Percentiles rank a stretch among this genome's conserved stretches.
Conservation (phyloP, 129 eudicot genomes). For the Smallanthus sonchifolius region DNA sequence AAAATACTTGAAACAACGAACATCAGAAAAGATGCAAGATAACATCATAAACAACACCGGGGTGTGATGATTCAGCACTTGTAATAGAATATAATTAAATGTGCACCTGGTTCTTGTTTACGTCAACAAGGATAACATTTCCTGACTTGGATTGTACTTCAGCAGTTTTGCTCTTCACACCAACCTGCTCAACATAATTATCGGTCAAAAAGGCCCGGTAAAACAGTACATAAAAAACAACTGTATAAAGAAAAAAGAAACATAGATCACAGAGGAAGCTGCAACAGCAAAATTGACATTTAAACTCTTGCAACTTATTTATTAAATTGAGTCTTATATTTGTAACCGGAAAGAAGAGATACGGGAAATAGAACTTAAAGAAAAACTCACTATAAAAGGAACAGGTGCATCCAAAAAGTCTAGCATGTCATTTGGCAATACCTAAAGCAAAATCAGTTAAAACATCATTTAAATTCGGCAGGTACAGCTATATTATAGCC, state of each 20-base stretch:
- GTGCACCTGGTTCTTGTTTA: constrained; percentile 87
- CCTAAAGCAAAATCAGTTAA: constrained; percentile 37
- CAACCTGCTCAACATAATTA: constrained; percentile 55
- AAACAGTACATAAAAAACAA: constrained; percentile 1
- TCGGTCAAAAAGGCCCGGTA: constrained; percentile 5
- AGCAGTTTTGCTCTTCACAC: constrained; percentile 86
- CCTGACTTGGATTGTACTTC: constrained; percentile 87
- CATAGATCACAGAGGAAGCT: constrained; percentile 1
- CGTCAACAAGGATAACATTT: constrained; percentile 70
- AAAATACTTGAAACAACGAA: neutral
- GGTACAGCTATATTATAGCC: neutral
- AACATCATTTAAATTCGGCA: neutral
- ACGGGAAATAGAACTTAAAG: neutral
- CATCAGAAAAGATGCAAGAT: constrained; percentile 6
- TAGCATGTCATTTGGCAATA: constrained; percentile 97
- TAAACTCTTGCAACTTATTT: neutral
- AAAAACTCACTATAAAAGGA: constrained; percentile 82
- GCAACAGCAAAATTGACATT: neutral
- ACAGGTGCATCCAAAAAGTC: constrained; percentile 99
- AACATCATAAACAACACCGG: neutral
- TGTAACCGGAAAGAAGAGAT: neutral
- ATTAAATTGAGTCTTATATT: neutral
- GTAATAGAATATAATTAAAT: neutral
- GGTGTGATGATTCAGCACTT: neutral
- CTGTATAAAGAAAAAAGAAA: neutral